These are phyloP conservation scores for Oryza australiensis DNA, from an alignment of 176 grass and related monocot genomes.

Conservation along the genomic window DNA sequence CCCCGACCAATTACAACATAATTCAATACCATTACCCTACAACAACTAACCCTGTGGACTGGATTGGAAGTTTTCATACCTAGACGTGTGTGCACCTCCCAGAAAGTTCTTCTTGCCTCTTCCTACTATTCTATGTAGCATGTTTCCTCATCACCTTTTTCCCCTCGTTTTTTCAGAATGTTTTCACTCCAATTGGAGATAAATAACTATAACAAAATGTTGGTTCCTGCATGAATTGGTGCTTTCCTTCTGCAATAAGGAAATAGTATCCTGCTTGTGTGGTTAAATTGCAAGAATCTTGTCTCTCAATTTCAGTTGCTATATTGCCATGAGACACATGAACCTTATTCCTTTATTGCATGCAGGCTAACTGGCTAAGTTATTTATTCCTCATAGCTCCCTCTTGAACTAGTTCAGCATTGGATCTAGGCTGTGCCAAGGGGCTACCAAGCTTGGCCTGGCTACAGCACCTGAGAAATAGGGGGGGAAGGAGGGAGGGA, in stretches of 20 bases:
- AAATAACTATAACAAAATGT: too few relatives aligned
- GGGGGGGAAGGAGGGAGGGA: background rate
- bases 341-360: background rate
- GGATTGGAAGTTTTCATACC: too few relatives aligned
- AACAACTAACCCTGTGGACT: too few relatives aligned
- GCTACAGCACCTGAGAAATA: background rate
- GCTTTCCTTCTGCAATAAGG: too few relatives aligned
- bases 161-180: too few relatives aligned
- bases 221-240: background rate
- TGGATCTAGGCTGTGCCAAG: background rate
- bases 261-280: background rate
- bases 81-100: too few relatives aligned
- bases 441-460: background rate
- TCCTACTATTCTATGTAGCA: background rate
- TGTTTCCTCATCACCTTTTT: background rate
- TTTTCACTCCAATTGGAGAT: too few relatives aligned
- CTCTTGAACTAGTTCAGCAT: background rate
- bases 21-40: too few relatives aligned
- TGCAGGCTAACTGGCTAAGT: background rate
- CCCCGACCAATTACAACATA: too few relatives aligned
- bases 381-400: background rate
- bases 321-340: background rate
- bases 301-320: background rate
- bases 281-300: background rate
- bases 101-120: too few relatives aligned